Conservation (phyloP, 2,329 filamentous ascomycete species). For the Simplicillium aogashimaense region DNA sequence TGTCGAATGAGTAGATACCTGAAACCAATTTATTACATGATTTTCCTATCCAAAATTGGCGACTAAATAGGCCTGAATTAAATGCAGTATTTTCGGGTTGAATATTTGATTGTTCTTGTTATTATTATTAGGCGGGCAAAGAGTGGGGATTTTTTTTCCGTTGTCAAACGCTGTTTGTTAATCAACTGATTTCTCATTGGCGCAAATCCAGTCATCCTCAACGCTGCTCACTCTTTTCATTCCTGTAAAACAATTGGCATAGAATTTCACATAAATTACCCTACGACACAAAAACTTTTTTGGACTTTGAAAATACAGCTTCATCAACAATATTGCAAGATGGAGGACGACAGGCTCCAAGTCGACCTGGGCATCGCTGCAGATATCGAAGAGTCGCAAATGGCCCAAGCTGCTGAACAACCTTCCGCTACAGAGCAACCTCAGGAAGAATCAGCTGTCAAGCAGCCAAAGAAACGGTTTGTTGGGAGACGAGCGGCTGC, state of each 20-base stretch:
- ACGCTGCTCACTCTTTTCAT: conserved; percentile 2
- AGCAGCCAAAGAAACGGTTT: conserved; percentile 84
- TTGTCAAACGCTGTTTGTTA: no score
- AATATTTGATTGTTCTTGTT: no score
- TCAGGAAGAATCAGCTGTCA: conserved; percentile 33
- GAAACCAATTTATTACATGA: no score
- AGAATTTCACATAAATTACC: background rate
- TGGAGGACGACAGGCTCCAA: conserved; percentile 68
- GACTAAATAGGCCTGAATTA: no score
- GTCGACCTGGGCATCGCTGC: conserved; percentile 61
- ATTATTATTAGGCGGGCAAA: no score
- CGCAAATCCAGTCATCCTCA: conserved; percentile 5
- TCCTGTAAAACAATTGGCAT: background rate
- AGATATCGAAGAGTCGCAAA: conserved; percentile 46
- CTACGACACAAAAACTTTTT: no score
- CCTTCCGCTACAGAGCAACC: conserved; percentile 15
- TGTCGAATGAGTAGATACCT: background rate
- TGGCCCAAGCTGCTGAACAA: conserved; percentile 21
- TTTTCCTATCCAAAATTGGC: no score
- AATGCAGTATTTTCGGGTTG: no score
- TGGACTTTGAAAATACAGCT: no score
- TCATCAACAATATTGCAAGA: conserved; percentile 21
- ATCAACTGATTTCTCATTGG: conserved; percentile 1
- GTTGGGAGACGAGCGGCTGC: conserved; percentile 71
- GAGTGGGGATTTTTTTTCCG: no score